Evolutionary conservation across 2,329 filamentous ascomycete genomes (phyloP), one percentile per base, ranked within the genome.

Genomic region (Gliomastix tumulicola): DNA sequence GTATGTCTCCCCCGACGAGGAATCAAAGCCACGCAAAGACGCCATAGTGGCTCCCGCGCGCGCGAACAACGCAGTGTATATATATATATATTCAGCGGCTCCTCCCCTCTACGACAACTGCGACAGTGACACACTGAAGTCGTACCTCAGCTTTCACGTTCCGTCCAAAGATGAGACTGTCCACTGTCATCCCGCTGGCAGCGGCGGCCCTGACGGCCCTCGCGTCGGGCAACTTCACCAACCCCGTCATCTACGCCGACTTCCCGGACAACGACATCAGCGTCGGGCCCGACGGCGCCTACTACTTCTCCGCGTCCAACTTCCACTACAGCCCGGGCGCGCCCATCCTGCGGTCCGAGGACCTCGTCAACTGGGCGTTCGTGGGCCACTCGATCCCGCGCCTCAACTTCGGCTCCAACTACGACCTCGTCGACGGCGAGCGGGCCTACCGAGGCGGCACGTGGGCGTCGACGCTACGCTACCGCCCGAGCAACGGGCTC

Each of bases 291-390:
- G 62, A 71, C 42, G 62, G 62, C 3, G 71, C 51, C 31, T 78
- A 65, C 49, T 78, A 76, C 51, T 71, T 69, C 45, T 70, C 69
- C 0, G 69, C 73, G 1, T 77, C 73, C 2, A 75, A 63, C 7
- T 72, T 78, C 47, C 68, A 72, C 35, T 77, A 69, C 47, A 73
- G 67, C 10, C 66, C 74, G 1, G 74, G 73, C 9, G 74, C 74
- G 0, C 73, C 75, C 0, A 59, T 79, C 3, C 56, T 79, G 1
- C 60, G 63, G 18, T 78, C 74, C 0, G 66, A 67, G 35, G 71
- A 79, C 46, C 62, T 79, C 0, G 63, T 70, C 22, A 71, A 71
- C 42, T 73, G 68, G 69, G 61, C 70, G 15, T 46, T 55, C 4
- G 50, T 68, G 17, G 58, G 62, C 5, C 68, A 71, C 45, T 65